Evolutionary conservation across 2,329 filamentous ascomycete genomes (phyloP).

Genomic region (Verruconis gallopava): DNA sequence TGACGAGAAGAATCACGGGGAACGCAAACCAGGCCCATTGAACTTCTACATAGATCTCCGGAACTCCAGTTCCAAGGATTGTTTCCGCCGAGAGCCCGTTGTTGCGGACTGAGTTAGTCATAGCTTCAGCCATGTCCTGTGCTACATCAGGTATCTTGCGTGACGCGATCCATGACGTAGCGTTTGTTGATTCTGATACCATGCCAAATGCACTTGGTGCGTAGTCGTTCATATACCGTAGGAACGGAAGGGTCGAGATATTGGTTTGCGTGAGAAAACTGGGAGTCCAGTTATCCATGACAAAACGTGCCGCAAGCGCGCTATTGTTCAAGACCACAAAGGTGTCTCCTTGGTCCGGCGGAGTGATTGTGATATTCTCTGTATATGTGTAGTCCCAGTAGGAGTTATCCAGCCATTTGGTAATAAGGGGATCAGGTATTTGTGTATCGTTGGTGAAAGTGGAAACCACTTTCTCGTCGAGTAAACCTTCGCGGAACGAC

Average conservation of each 20-base stretch:
- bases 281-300: neutral
- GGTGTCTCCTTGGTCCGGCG: neutral
- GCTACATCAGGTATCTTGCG: neutral
- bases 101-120: neutral
- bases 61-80: neutral
- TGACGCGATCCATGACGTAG: neutral
- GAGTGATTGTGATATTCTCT: neutral
- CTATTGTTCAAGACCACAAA: neutral
- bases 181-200: neutral
- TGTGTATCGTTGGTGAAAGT: conserved; percentile 10
- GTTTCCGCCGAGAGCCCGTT: neutral
- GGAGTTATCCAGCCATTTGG: neutral
- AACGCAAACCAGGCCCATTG: neutral
- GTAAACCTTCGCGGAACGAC: conserved; percentile 13
- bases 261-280: neutral
- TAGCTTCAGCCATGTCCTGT: neutral
- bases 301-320: neutral
- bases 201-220: neutral
- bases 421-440: neutral
- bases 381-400: neutral
- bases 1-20: neutral
- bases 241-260: neutral
- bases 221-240: neutral
- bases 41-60: neutral
- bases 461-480: conserved; percentile 14